Percentiles rank a stretch among this genome's conserved stretches.
Conservation (phyloP, 2,329 filamentous ascomycete species). For the Fusarium torulosum region DNA sequence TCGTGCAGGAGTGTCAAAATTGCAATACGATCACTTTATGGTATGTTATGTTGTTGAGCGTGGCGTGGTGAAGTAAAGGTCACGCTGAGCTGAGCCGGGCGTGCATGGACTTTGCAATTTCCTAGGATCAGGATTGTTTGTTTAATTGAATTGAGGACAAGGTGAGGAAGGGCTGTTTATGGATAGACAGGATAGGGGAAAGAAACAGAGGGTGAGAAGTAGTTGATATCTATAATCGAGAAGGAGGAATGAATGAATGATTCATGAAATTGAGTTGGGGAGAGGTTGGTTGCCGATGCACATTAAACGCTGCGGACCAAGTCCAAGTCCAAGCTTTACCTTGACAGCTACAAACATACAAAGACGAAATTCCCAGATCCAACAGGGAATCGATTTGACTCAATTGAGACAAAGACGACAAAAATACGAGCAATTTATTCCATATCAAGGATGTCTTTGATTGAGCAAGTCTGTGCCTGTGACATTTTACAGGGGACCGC, state of each 20-base stretch:
- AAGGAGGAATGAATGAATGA: slow-evolving; percentile 29
- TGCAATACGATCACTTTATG: slow-evolving; percentile 37
- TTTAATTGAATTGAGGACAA: background rate
- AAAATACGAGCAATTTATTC: slow-evolving; percentile 1
- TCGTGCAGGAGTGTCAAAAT: slow-evolving; percentile 21
- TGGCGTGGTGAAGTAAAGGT: slow-evolving; percentile 40
- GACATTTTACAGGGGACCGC: slow-evolving; percentile 20
- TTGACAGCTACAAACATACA: slow-evolving; percentile 15
- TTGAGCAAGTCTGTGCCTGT: slow-evolving; percentile 8
- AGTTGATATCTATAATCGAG: background rate
- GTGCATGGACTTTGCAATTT: slow-evolving; percentile 42
- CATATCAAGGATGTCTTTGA: slow-evolving; percentile 12
- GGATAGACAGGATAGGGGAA: background rate
- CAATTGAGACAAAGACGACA: slow-evolving; percentile 4
- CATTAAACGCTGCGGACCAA: slow-evolving; percentile 37
- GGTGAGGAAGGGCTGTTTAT: background rate
- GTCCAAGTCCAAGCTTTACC: slow-evolving; percentile 5
- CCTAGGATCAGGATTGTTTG: slow-evolving; percentile 21
- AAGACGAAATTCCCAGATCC: background rate
- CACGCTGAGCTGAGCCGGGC: slow-evolving; percentile 33
- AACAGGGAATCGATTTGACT: slow-evolving; percentile 22
- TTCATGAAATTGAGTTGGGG: slow-evolving; percentile 33
- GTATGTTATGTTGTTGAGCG: slow-evolving; percentile 40
- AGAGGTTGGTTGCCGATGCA: slow-evolving; percentile 7
- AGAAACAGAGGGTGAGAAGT: background rate